Percentiles rank a stretch among this genome's conserved stretches.
Conservation (phyloP, 2,329 filamentous ascomycete species). For the Niveomyces coronatus region DNA sequence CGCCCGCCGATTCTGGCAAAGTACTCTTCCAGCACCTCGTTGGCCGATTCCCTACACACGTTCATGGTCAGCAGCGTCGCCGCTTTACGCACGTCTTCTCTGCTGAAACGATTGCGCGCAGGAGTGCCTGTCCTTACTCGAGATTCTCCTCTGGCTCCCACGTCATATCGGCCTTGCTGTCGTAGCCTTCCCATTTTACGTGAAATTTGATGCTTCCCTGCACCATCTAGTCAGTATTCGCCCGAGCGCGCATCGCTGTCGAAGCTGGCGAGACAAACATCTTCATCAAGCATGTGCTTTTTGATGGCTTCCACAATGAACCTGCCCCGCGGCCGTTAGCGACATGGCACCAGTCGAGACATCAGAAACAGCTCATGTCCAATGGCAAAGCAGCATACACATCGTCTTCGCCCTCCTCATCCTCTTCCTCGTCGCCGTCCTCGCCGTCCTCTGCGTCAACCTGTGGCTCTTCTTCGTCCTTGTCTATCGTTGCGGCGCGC, state of each 20-base stretch:
- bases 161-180: constrained; percentile 58
- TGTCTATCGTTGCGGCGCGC: constrained; percentile 25
- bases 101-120: not conserved
- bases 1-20: constrained; percentile 53
- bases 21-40: constrained; percentile 55
- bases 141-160: constrained; percentile 74
- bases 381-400: constrained; percentile 14
- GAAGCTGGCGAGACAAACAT: constrained; percentile 30
- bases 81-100: not conserved
- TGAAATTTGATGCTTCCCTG: constrained; percentile 49
- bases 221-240: not conserved
- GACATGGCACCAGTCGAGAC: not conserved
- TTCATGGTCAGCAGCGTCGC: not conserved
- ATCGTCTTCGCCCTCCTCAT: constrained; percentile 11
- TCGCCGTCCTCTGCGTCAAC: constrained; percentile 28
- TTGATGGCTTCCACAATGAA: constrained; percentile 68
- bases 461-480: constrained; percentile 30
- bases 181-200: constrained; percentile 70
- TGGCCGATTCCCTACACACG: constrained; percentile 44
- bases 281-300: constrained; percentile 49
- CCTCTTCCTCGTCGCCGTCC: constrained; percentile 2
- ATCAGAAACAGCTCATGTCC: not conserved
- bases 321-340: constrained; percentile 29
- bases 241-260: not conserved
- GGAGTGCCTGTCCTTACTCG: not conserved